Conservation (phyloP, 371 early-diverging fungal genomes). For the Syncephalastrum monosporum region DNA sequence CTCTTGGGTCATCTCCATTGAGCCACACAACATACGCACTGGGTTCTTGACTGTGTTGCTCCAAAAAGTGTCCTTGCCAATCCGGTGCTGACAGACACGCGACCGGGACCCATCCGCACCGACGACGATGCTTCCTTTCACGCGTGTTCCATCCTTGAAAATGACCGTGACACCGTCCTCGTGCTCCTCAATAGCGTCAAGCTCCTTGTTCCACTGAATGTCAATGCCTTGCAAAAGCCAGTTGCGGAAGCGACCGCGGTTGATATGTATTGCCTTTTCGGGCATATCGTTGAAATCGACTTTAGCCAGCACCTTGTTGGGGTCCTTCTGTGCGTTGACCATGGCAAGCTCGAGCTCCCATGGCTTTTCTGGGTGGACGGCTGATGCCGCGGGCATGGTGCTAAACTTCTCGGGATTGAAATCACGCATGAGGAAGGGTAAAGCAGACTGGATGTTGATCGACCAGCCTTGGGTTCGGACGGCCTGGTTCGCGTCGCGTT, state of each 20-base stretch:
- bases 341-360: neutral
- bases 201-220: constrained; percentile 13
- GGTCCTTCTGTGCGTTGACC: too few species aligned
- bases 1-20: too few species aligned
- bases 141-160: constrained; percentile 5
- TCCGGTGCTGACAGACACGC: too few species aligned
- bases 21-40: too few species aligned
- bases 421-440: constrained; percentile 2
- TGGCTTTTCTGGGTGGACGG: constrained; percentile 19
- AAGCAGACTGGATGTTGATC: constrained; percentile 20
- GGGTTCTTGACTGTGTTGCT: too few species aligned
- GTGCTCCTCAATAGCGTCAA: constrained; percentile 7
- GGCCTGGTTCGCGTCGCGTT: constrained; percentile 21
- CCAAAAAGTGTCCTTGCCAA: too few species aligned
- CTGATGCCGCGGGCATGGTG: constrained; percentile 1
- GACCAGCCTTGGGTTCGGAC: constrained; percentile 28
- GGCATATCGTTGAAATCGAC: too few species aligned
- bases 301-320: too few species aligned
- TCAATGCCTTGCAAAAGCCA: constrained; percentile 12
- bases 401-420: constrained; percentile 12
- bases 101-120: too few species aligned
- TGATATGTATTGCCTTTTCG: too few species aligned
- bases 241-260: constrained; percentile 8
- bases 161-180: constrained; percentile 19
- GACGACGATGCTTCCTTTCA: too few species aligned